Evolutionary conservation across 23 red algal genomes (phyloP), one percentile per base, ranked within the genome.

Genomic region (Gracilariopsis chorda): DNA sequence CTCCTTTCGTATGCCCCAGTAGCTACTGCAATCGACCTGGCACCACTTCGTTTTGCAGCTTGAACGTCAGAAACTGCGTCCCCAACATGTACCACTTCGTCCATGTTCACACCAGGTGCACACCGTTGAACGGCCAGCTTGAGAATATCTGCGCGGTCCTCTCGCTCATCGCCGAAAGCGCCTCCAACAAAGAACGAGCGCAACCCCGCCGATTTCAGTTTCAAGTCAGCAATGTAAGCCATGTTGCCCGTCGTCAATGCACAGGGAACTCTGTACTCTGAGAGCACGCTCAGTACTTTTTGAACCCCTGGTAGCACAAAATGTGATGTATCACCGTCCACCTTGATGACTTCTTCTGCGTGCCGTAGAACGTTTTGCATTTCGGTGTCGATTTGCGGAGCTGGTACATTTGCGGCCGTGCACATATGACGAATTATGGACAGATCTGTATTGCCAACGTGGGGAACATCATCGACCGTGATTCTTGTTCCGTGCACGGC

Each of bases 201-300:
- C 60, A 92, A 24, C 37, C 88, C 88, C 21, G 78, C 88, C 4
- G 74, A 33, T 2, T 29, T 21, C 17, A 92, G 44, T 47, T 92
- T 92, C 13, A 41, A 29, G 32, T 58, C 24, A 9, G 88, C 88
- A 20, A 73, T 77, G 43, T 24, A 28, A 28, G 79, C 88, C 44
- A 92, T 53, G 49, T 92, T 92, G n/a, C 88, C 88, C 48, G 88
- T 92, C 13, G 78, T 63, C 16, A 92, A 34, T 58, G 77, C 75
- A 43, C 79, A 47, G 20, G 53, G 19, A 11, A 92, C 88, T 16
- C 58, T 42, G 9, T 39, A 61, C 16, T 72, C 48, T 46, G 4
- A 24, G 25, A 92, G n/a, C 10, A 23, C 37, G 6, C 23, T 0
- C 13, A 92, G 63, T 42, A 83, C 24, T 25, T 52, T 24, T 4